Evolutionary conservation across 2,329 filamentous ascomycete species (phyloP).

Genomic region (Pseudogymnoascus sp.): DNA sequence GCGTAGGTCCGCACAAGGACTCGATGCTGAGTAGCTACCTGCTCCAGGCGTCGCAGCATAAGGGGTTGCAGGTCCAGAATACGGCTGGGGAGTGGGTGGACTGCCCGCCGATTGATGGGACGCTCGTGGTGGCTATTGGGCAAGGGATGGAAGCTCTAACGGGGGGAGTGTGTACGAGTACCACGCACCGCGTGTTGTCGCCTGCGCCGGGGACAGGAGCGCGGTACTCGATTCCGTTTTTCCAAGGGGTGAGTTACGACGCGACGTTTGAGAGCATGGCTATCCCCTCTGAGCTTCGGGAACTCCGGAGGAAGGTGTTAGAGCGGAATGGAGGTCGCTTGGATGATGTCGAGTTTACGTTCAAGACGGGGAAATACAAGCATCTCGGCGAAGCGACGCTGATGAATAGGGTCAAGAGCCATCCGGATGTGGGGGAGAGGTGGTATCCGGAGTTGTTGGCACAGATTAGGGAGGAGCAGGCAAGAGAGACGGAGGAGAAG

Average conservation of each 20-base stretch:
- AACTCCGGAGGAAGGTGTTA: slow-evolving; percentile 52
- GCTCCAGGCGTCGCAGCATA: slow-evolving; percentile 69
- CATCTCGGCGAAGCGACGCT: slow-evolving; percentile 76
- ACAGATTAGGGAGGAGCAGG: slow-evolving; percentile 52
- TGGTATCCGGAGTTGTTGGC: slow-evolving; percentile 59
- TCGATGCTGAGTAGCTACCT: slow-evolving; percentile 77
- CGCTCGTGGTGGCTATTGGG: slow-evolving; percentile 79
- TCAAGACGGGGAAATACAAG: slow-evolving; percentile 56
- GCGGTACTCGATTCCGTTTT: slow-evolving; percentile 76
- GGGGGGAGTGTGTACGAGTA: slow-evolving; percentile 70
- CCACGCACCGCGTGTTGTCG: slow-evolving; percentile 76
- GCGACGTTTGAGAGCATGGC: slow-evolving; percentile 62
- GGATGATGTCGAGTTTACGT: slow-evolving; percentile 83
- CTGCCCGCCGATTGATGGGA: slow-evolving; percentile 65
- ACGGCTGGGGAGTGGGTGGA: slow-evolving; percentile 71
- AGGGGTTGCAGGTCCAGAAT: slow-evolving; percentile 77
- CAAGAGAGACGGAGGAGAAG: slow-evolving; percentile 31
- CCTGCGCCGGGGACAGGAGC: slow-evolving; percentile 61
- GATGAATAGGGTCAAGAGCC: slow-evolving; percentile 76
- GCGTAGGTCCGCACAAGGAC: slow-evolving; percentile 75
- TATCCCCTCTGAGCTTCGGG: slow-evolving; percentile 54
- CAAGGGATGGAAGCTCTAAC: slow-evolving; percentile 83
- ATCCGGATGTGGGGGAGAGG: slow-evolving; percentile 75
- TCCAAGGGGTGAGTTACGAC: slow-evolving; percentile 76
- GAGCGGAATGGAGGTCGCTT: slow-evolving; percentile 46